Conservation (phyloP, 2,329 filamentous ascomycete genomes). For the Escovopsis sp. region DNA sequence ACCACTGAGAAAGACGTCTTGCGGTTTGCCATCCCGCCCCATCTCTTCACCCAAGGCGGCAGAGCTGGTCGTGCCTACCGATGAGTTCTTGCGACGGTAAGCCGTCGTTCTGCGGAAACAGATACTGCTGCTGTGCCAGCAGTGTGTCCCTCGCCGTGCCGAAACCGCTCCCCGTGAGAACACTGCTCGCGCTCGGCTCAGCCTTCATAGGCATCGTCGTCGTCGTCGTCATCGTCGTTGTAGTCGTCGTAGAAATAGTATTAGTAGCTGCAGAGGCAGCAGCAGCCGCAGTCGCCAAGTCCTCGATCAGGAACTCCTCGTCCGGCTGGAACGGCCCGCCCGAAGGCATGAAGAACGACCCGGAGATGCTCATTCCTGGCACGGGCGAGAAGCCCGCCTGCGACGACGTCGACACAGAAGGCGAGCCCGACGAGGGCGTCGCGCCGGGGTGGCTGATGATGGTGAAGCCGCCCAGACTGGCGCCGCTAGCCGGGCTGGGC, state of each 20-base stretch:
- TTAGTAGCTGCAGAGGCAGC: too few species aligned
- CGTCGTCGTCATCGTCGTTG: too few species aligned
- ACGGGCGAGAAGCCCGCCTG: slow-evolving; percentile 26
- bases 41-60: slow-evolving; percentile 11
- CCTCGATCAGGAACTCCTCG: slow-evolving; percentile 7
- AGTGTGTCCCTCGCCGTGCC: slow-evolving; percentile 15
- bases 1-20: background rate
- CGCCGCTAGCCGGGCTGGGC: slow-evolving; percentile 33
- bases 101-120: slow-evolving; percentile 21
- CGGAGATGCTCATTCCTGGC: slow-evolving; percentile 23
- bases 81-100: slow-evolving; percentile 15
- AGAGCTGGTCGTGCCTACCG: background rate
- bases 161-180: slow-evolving; percentile 9
- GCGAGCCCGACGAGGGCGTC: too few species aligned
- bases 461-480: slow-evolving; percentile 34
- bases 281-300: slow-evolving; percentile 10
- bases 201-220: slow-evolving; percentile 10
- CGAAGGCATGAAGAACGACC: slow-evolving; percentile 19
- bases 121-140: slow-evolving; percentile 23
- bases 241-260: too few species aligned
- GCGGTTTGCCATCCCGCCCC: background rate
- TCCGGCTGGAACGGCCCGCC: slow-evolving; percentile 17
- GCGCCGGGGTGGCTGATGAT: slow-evolving; percentile 23
- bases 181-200: slow-evolving; percentile 3
- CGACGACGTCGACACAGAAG: slow-evolving; percentile 12